These are phyloP conservation scores for Saccharomyces hybrid DNA, from an alignment of 1,139 yeast genomes.

Conservation along the genomic window DNA sequence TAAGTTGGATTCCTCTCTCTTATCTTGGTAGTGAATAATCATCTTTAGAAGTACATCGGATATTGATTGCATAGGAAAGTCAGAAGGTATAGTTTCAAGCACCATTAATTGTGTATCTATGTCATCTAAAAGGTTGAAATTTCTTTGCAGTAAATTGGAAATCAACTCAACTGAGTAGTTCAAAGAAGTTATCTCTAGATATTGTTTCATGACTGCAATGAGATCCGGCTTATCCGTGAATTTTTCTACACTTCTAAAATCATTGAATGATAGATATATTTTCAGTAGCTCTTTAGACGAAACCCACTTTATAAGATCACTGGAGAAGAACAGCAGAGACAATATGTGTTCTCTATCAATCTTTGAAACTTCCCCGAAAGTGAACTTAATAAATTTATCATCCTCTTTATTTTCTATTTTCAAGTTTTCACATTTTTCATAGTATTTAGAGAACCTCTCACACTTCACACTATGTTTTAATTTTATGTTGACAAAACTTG, in stretches of 20 bases:
- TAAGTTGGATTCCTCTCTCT: constrained; percentile 12
- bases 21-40: constrained; percentile 10
- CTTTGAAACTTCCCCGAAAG: constrained; percentile 10
- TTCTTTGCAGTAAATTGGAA: constrained; percentile 18
- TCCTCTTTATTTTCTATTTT: constrained; percentile 6
- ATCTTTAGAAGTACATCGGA: constrained; percentile 13
- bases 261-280: constrained; percentile 17
- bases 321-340: constrained; percentile 14
- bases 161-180: constrained; percentile 11
- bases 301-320: constrained; percentile 4
- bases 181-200: constrained; percentile 10
- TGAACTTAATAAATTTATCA: constrained; percentile 1
- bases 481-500: constrained; percentile 17
- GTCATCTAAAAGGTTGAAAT: constrained; percentile 10
- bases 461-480: constrained; percentile 12
- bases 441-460: constrained; percentile 6
- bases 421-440: constrained; percentile 11
- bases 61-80: constrained; percentile 14
- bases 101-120: constrained; percentile 9
- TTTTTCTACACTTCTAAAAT: constrained; percentile 22
- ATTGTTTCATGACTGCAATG: constrained; percentile 16
- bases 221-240: constrained; percentile 12
- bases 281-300: constrained; percentile 11
- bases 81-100: constrained; percentile 16
- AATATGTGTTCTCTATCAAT: constrained; percentile 20